phyloP scores from a whole-genome alignment of 2,329 filamentous ascomycete genomes.

The Calonectria henricotiae region DNA sequence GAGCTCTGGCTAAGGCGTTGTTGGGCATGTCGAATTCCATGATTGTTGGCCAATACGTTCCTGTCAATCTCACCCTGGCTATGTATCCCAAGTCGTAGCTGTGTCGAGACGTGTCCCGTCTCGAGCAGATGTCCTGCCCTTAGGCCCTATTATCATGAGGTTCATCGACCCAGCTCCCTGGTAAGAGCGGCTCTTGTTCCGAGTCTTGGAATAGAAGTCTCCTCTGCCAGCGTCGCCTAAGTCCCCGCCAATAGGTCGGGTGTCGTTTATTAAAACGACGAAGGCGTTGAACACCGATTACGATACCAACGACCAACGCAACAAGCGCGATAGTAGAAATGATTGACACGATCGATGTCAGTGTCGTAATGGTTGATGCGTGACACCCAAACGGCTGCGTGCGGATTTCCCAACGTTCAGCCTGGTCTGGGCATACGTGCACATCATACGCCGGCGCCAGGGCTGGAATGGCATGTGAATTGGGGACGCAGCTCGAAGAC shows the following conservation, averaged over 20 bases:
- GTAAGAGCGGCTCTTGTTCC: conserved; percentile 55
- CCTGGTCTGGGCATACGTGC: conserved; percentile 69
- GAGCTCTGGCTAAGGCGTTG: conserved; percentile 78
- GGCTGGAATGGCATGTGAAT: conserved; percentile 62
- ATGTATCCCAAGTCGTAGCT: conserved; percentile 34
- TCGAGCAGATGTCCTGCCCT: conserved; percentile 15
- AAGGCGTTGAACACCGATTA: conserved; percentile 45
- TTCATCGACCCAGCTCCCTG: conserved; percentile 33
- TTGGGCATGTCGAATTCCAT: conserved; percentile 36
- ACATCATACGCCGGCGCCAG: conserved; percentile 68
- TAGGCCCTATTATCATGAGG: conserved; percentile 18
- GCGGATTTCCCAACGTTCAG: conserved; percentile 60
- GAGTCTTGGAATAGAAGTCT: conserved; percentile 43
- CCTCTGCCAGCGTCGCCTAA: conserved; percentile 41
- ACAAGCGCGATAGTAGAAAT: conserved; percentile 52
- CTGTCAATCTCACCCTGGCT: conserved; percentile 14
- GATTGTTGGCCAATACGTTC: conserved; percentile 31
- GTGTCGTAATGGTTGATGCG: conserved; percentile 57
- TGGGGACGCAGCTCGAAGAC: conserved; percentile 72
- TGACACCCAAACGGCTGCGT: conserved; percentile 58
- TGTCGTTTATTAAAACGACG: conserved; percentile 46
- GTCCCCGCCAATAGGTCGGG: conserved; percentile 44
- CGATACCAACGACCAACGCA: conserved; percentile 48
- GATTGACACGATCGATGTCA: conserved; percentile 53
- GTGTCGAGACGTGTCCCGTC: neutral